These are phyloP conservation scores for Pestalotiopsis sp. DNA, from an alignment of 2,329 filamentous ascomycete genomes.

Conservation along the genomic window DNA sequence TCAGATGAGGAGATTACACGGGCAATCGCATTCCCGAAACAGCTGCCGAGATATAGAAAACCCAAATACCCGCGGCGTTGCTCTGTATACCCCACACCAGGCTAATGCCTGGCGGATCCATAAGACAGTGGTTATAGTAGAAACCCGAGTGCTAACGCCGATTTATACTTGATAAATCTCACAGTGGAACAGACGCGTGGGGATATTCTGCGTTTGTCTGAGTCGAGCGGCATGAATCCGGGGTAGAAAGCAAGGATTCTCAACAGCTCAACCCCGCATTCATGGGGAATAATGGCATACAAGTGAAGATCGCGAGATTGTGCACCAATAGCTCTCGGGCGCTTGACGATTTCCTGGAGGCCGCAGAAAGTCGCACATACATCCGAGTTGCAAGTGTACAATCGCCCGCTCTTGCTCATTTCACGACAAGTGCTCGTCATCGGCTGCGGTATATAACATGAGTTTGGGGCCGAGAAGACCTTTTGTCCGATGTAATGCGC, in stretches of 20 bases:
- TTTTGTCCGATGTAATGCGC: not conserved
- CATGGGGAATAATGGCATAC: not conserved
- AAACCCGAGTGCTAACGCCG: not conserved
- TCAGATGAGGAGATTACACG: no score
- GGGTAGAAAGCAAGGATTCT: not conserved
- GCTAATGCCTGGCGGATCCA: no score
- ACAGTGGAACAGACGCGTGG: not conserved
- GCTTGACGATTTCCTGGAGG: not conserved
- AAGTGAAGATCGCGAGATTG: not conserved
- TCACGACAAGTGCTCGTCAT: not conserved
- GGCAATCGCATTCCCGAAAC: no score
- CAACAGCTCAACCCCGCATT: not conserved
- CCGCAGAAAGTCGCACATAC: not conserved
- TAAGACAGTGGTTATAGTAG: not conserved
- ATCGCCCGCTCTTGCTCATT: not conserved
- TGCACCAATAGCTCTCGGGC: not conserved
- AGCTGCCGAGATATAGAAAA: no score
- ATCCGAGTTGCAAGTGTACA: not conserved
- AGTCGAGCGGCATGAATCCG: not conserved
- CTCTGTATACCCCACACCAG: no score
- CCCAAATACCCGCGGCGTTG: no score
- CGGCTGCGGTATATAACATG: not conserved
- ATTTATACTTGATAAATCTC: not conserved
- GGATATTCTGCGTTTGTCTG: not conserved
- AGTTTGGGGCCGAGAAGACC: not conserved